phyloP scores from a whole-genome alignment of 1,284 basidiomycete genomes.

The Coniophora puteana region DNA sequence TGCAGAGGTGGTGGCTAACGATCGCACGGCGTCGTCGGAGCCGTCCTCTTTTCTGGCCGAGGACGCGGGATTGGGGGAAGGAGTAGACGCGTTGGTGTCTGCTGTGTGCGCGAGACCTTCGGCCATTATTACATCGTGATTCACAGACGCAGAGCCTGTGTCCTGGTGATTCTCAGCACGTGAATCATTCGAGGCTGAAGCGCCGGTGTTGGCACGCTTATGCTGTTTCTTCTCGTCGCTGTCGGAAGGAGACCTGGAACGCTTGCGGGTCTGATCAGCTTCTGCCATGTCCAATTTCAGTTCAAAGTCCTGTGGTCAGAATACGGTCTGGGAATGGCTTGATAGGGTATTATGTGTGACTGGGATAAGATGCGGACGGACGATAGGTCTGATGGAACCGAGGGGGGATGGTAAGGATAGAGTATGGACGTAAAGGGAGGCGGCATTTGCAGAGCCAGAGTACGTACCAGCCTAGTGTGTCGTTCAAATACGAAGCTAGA shows the following conservation, averaged over 20 bases:
- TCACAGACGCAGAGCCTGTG: constrained; percentile 38
- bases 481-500: too few relatives aligned
- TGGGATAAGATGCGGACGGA: constrained; percentile 31
- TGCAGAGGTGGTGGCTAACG: constrained; percentile 35
- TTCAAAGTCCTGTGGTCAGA: constrained; percentile 43
- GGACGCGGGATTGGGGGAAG: constrained; percentile 40
- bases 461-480: too few relatives aligned
- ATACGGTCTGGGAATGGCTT: constrained; percentile 34
- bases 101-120: constrained; percentile 44
- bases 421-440: constrained; percentile 32
- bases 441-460: constrained; percentile 12
- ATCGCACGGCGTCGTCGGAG: constrained; percentile 27
- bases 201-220: constrained; percentile 81
- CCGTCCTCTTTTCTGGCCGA: constrained; percentile 36
- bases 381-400: constrained; percentile 26
- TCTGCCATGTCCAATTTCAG: constrained; percentile 74
- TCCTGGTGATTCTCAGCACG: constrained; percentile 35
- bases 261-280: constrained; percentile 76
- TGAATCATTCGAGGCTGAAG: constrained; percentile 57
- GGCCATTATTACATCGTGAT: constrained; percentile 59
- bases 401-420: constrained; percentile 32
- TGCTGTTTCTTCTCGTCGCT: constrained; percentile 71
- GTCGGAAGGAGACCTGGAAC: constrained; percentile 82
- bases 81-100: constrained; percentile 55
- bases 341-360: constrained; percentile 34